Conservation (phyloP, 2,329 filamentous ascomycete genomes). For the Colletotrichum abscissum region DNA sequence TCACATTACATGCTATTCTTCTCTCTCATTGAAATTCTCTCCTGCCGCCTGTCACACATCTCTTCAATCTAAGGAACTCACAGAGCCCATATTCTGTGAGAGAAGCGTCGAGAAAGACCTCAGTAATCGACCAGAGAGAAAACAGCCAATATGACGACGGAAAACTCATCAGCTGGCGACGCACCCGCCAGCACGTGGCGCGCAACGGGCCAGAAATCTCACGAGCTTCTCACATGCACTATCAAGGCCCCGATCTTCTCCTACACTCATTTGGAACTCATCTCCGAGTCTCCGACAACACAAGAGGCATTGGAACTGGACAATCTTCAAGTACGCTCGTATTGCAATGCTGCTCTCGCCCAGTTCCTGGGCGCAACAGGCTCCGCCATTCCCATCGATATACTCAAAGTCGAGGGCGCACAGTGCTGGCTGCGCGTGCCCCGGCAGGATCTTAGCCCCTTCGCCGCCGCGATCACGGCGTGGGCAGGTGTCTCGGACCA, state of each 20-base stretch:
- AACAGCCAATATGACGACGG: slow-evolving; percentile 22
- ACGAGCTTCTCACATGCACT: slow-evolving; percentile 63
- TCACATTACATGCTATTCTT: slow-evolving; percentile 26
- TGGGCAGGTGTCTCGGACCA: slow-evolving; percentile 64
- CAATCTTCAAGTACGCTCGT: slow-evolving; percentile 69
- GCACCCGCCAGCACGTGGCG: slow-evolving; percentile 5
- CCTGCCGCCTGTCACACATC: not conserved
- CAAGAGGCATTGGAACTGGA: slow-evolving; percentile 57
- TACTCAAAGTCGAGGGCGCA: slow-evolving; percentile 68
- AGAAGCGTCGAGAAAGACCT: not conserved
- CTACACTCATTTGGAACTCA: slow-evolving; percentile 67
- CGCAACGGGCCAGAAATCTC: slow-evolving; percentile 46
- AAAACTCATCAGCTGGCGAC: slow-evolving; percentile 8
- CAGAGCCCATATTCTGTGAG: not conserved
- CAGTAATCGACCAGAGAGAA: not conserved
- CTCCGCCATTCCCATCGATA: slow-evolving; percentile 74
- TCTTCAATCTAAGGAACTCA: not conserved
- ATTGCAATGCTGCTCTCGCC: slow-evolving; percentile 71
- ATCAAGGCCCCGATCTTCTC: slow-evolving; percentile 64
- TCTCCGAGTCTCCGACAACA: slow-evolving; percentile 40
- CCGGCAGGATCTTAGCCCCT: slow-evolving; percentile 66
- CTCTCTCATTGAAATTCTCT: not conserved
- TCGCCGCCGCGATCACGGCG: slow-evolving; percentile 74
- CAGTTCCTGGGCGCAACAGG: slow-evolving; percentile 80
- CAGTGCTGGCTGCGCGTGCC: slow-evolving; percentile 76